Conservation (phyloP, 805 yeast species). For the Wickerhamomyces subpelliculosus region DNA sequence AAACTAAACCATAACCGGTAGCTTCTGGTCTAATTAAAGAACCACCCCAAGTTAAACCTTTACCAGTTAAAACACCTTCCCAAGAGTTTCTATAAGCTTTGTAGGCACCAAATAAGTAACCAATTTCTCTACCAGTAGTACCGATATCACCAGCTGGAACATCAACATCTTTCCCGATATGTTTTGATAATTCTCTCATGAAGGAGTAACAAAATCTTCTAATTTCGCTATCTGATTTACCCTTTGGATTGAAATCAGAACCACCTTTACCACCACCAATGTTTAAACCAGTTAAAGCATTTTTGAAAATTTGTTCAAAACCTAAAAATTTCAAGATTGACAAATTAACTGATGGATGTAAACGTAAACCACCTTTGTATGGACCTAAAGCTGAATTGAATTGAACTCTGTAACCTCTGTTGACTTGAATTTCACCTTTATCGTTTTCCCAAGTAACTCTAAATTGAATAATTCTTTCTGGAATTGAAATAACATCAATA, state of each 20-base stretch:
- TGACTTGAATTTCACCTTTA: slow-evolving; percentile 83
- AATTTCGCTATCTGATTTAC: slow-evolving; percentile 86
- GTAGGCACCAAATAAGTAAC: slow-evolving; percentile 96
- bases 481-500: slow-evolving; percentile 84
- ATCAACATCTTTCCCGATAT: slow-evolving; percentile 91
- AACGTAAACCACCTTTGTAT: slow-evolving; percentile 97
- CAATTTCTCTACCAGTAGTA: slow-evolving; percentile 73
- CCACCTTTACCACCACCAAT: slow-evolving; percentile 99
- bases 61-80: slow-evolving; percentile 98
- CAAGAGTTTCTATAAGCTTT: slow-evolving; percentile 83
- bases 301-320: slow-evolving; percentile 97
- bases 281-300: slow-evolving; percentile 92
- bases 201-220: slow-evolving; percentile 94
- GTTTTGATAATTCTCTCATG: slow-evolving; percentile 79
- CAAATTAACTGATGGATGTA: slow-evolving; percentile 95
- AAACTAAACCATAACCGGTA: slow-evolving; percentile 95
- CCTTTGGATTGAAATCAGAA: slow-evolving; percentile 96
- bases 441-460: slow-evolving; percentile 98
- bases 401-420: slow-evolving; percentile 97
- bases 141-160: slow-evolving; percentile 99
- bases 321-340: slow-evolving; percentile 95
- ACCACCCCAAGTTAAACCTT: slow-evolving; percentile 98
- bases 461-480: slow-evolving; percentile 95
- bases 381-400: slow-evolving; percentile 98
- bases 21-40: slow-evolving; percentile 99